A percentile compares a stretch with the other conserved stretches of the same genome.
These are phyloP conservation scores for Aspergillus quadricinctus DNA, from an alignment of 2,329 filamentous ascomycete genomes.

Conservation along the genomic window DNA sequence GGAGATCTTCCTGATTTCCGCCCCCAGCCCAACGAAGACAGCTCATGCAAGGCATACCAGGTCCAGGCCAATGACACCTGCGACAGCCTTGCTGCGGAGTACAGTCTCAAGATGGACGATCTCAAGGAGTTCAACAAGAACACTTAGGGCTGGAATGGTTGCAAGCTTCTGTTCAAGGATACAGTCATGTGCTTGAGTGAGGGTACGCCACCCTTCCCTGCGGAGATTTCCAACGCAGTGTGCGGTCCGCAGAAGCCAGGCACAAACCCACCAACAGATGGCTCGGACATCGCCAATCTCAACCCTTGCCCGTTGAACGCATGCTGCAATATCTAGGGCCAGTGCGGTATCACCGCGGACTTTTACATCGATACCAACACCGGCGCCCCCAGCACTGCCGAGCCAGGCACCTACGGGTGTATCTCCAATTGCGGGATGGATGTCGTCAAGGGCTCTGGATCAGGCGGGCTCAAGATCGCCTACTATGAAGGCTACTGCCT, in stretches of 20 bases:
- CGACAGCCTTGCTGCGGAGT: conserved; percentile 2
- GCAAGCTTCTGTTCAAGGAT: conserved; percentile 23
- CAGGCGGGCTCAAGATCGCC: conserved; percentile 21
- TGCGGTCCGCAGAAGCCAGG: conserved; percentile 46
- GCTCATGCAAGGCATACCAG: conserved; percentile 31
- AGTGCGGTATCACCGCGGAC: conserved; percentile 42
- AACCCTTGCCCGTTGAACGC: conserved; percentile 47
- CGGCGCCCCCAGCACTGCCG: conserved; percentile 37
- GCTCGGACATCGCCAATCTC: conserved; percentile 31
- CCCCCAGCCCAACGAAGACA: conserved; percentile 32
- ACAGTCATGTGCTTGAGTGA: conserved; percentile 39
- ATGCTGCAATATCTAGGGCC: conserved; percentile 44
- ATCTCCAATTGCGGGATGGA: conserved; percentile 42
- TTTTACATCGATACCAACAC: conserved; percentile 38
- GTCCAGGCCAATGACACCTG: conserved; percentile 32
- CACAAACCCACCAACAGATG: conserved; percentile 28
- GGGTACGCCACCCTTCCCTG: conserved; percentile 40
- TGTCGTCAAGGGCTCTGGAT: conserved; percentile 24
- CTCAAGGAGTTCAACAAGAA: conserved; percentile 37
- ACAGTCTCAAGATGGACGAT: conserved; percentile 12
- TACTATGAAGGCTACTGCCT: conserved; percentile 33
- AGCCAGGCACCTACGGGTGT: conserved; percentile 33
- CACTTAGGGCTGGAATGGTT: conserved; percentile 42
- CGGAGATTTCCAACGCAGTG: conserved; percentile 31
- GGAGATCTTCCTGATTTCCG: conserved; percentile 32